phyloP scores from a whole-genome alignment of 2,329 filamentous ascomycete genomes.

The Orbilia blumenaviensis region DNA sequence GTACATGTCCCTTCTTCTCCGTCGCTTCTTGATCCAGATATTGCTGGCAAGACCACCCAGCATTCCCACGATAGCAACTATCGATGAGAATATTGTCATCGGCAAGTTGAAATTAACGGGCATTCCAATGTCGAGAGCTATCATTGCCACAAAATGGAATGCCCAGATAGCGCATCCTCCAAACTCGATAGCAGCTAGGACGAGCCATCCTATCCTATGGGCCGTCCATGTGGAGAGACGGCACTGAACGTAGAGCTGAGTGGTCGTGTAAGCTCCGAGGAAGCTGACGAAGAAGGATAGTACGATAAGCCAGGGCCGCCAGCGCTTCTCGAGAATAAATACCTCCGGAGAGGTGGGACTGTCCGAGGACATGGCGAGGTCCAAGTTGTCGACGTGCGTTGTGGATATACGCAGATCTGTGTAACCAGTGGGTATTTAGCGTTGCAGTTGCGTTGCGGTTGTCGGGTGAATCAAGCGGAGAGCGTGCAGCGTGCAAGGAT shows the following conservation, averaged over 20 bases:
- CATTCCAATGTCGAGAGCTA: slow-evolving; percentile 50
- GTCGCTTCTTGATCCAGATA: slow-evolving; percentile 51
- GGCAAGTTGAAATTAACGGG: slow-evolving; percentile 46
- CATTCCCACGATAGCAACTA: slow-evolving; percentile 42
- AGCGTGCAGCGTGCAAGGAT: slow-evolving; percentile 45
- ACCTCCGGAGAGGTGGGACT: slow-evolving; percentile 26
- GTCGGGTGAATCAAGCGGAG: slow-evolving; percentile 11
- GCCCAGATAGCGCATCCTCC: slow-evolving; percentile 53
- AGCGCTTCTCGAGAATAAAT: slow-evolving; percentile 44
- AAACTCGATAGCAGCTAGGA: slow-evolving; percentile 47
- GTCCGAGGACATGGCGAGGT: slow-evolving; percentile 16
- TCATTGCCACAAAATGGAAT: slow-evolving; percentile 52
- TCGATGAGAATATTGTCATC: slow-evolving; percentile 47
- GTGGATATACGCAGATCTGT: slow-evolving; percentile 35
- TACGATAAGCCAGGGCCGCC: slow-evolving; percentile 50
- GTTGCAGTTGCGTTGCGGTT: slow-evolving; percentile 32
- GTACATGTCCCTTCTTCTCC: slow-evolving; percentile 35
- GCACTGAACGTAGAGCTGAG: slow-evolving; percentile 50
- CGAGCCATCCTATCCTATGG: slow-evolving; percentile 41
- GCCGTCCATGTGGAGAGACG: slow-evolving; percentile 40
- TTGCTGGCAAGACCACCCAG: slow-evolving; percentile 43
- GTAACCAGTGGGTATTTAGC: slow-evolving; percentile 32
- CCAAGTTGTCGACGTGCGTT: slow-evolving; percentile 3
- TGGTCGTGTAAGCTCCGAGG: slow-evolving; percentile 52
- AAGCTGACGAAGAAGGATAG: slow-evolving; percentile 52